Conservation (phyloP, 1,139 yeast genomes). For the Yamadazyma trypodendri region DNA sequence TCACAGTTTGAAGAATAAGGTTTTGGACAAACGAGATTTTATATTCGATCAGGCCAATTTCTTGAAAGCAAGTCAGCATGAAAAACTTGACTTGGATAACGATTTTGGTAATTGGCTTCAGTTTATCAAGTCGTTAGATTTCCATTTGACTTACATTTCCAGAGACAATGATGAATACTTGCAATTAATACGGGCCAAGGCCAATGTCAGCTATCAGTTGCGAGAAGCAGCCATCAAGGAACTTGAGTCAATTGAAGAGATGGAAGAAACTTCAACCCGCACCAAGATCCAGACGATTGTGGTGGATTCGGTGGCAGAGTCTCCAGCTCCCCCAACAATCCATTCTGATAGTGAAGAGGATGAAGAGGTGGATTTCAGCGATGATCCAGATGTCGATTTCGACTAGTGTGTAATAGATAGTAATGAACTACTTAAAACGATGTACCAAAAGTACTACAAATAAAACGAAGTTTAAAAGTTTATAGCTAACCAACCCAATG, state of each 20-base stretch:
- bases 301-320: not conserved
- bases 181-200: constrained; percentile 73
- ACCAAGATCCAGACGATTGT: not conserved
- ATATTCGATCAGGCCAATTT: constrained; percentile 34
- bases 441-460: too few relatives aligned
- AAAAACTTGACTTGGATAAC: constrained; percentile 11
- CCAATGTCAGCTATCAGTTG: constrained; percentile 75
- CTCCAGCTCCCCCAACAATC: not conserved
- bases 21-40: constrained; percentile 57
- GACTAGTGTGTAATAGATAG: constrained; percentile 8
- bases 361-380: constrained; percentile 8
- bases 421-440: too few relatives aligned
- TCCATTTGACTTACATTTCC: constrained; percentile 57
- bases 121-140: constrained; percentile 56
- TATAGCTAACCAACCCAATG: too few relatives aligned
- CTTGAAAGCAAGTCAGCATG: constrained; percentile 11
- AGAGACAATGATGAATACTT: constrained; percentile 73
- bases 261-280: not conserved
- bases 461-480: too few relatives aligned
- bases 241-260: not conserved
- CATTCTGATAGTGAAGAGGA: constrained; percentile 4
- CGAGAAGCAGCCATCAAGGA: constrained; percentile 46
- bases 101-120: constrained; percentile 51
- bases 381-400: constrained; percentile 13
- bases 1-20: constrained; percentile 53